Evolutionary conservation across 805 yeast species (phyloP), one percentile per base, ranked within the genome.

Genomic region (Debaryomyces castellii): DNA sequence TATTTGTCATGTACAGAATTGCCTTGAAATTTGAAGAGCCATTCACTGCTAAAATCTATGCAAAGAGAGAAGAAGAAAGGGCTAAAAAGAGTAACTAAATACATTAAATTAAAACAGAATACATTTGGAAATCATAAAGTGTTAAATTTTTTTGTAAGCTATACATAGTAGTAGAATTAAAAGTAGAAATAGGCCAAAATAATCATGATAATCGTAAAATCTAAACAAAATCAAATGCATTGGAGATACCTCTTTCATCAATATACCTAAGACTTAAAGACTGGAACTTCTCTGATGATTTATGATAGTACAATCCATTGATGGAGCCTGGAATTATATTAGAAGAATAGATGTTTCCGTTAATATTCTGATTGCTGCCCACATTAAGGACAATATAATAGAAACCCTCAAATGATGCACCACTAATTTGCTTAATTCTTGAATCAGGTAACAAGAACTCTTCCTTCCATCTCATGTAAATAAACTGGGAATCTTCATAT

Each of bases 391-490:
- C 88, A 23, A 90, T 80, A 61, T 90, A 91, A 64, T 91, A 91
- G 61, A 90, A 90, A 0, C 98, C 98, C 36, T 90, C 96, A 63
- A 85, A 91, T 2, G 96, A 86, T 0, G 96, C 97, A 12, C 79
- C 92, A 51, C 69, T 71, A 46, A 78, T 78, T 52, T 76, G 80
- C 48, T 73, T 78, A n/a, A 84, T 68, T 46, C 69, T 66, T 24
- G 89, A 82, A 65, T 89, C 96, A 0, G 96, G 96, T 7, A 87
- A 83, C 49, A 91, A 67, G 58, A 89, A 89, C 57, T 83, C 80
- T 64, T 91, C 98, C 66, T 91, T 91, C 98, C 98, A 91, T 53
- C 97, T 76, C 97, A 91, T 91, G 61, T 82, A 91, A 5, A 91
- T 66, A 55, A 57, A 62, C 45, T 56, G 62, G 17, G 54, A 52